Evolutionary conservation across 257 asterid species (phyloP).

Genomic region (Cruciata laevipes): DNA sequence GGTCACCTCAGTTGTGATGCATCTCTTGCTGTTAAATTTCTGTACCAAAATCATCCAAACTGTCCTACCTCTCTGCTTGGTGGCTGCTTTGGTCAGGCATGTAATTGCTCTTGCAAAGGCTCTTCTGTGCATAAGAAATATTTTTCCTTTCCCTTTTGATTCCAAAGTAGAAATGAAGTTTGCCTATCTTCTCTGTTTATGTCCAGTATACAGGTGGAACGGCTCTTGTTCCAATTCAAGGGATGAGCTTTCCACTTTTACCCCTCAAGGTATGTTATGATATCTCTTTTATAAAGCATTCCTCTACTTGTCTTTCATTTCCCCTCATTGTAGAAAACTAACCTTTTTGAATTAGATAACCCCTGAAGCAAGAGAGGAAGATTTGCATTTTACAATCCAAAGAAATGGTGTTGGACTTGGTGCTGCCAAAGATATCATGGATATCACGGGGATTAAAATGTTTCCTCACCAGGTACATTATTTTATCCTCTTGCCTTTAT

Average conservation of each 20-base stretch:
- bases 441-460: constrained; percentile 56
- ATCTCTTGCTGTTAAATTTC: constrained; percentile 63
- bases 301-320: background rate
- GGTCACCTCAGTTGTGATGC: constrained; percentile 58
- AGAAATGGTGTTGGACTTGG: constrained; percentile 24
- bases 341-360: constrained; percentile 34
- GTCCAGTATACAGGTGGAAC: constrained; percentile 59
- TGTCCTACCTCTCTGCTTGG: constrained; percentile 68
- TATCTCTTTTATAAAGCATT: constrained; percentile 3
- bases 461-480: constrained; percentile 55
- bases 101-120: background rate
- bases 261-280: constrained; percentile 53
- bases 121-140: background rate
- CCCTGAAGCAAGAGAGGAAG: constrained; percentile 51
- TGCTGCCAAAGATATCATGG: constrained; percentile 43
- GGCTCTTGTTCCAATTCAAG: constrained; percentile 57
- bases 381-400: constrained; percentile 31
- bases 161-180: background rate
- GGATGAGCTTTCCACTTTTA: constrained; percentile 55
- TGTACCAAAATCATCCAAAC: constrained; percentile 50
- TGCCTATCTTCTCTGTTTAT: constrained; percentile 3
- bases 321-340: background rate
- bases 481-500: constrained; percentile 7
- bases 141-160: background rate
- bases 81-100: constrained; percentile 66